phyloP scores from a whole-genome alignment of 345 rosid species.

The Hypericum androsaemum region DNA sequence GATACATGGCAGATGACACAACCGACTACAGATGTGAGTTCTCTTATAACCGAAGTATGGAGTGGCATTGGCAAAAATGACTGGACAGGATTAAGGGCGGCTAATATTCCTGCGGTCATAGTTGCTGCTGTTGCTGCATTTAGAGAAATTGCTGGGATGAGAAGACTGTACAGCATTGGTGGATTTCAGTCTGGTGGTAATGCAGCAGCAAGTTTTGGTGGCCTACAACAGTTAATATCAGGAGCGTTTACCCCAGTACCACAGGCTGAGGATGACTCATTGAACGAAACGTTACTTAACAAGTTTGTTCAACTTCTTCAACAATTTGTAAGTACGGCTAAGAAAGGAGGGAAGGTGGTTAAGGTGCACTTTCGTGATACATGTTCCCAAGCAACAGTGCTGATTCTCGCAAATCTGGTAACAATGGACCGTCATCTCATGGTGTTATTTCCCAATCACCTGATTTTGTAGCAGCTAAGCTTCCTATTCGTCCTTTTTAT shows the following conservation, averaged over 20 bases:
- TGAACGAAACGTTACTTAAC: constrained; percentile 73
- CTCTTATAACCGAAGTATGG: constrained; percentile 90
- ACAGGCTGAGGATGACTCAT: constrained; percentile 66
- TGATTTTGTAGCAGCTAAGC: constrained; percentile 1
- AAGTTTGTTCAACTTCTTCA: constrained; percentile 87
- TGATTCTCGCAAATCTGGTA: constrained; percentile 94
- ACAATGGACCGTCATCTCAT: constrained; percentile 6
- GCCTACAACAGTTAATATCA: constrained; percentile 80
- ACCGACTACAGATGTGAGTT: constrained; percentile 77
- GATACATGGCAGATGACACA: constrained; percentile 93
- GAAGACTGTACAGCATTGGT: constrained; percentile 90
- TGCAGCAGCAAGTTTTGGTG: constrained; percentile 46
- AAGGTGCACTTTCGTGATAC: constrained; percentile 77
- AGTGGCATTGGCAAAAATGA: constrained; percentile 91
- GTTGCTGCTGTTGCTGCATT: constrained; percentile 99
- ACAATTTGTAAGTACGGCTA: constrained; percentile 78
- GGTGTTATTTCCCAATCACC: background rate
- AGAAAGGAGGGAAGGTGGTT: constrained; percentile 86
- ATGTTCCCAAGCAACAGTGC: constrained; percentile 95
- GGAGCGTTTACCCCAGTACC: constrained; percentile 75
- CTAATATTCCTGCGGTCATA: constrained; percentile 96
- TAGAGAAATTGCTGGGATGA: constrained; percentile 99
- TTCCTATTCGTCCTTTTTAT: constrained; percentile 13
- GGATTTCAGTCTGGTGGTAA: constrained; percentile 75
- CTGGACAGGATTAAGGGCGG: constrained; percentile 80